A percentile compares a stretch with the other conserved stretches of the same genome.
Conservation (phyloP, 768 basidiomycete species). For the Mycena filopes region DNA sequence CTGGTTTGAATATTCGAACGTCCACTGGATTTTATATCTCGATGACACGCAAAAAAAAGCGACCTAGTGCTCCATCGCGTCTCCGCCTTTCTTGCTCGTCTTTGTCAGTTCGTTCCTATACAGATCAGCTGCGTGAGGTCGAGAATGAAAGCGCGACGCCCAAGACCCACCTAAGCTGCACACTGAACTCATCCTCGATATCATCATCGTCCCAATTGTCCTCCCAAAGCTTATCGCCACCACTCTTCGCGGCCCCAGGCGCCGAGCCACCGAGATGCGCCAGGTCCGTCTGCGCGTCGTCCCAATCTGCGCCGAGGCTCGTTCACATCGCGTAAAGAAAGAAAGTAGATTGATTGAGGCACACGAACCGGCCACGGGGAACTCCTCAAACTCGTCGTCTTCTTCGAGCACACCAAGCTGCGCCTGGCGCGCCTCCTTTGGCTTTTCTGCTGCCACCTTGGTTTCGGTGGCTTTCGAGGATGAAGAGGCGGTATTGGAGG, state of each 20-base stretch:
- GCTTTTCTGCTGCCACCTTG: slow-evolving; percentile 51
- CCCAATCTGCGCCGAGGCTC: slow-evolving; percentile 72
- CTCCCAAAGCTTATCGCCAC: slow-evolving; percentile 96
- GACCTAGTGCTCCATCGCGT: slow-evolving; percentile 65
- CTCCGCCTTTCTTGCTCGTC: slow-evolving; percentile 56
- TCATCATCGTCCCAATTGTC: slow-evolving; percentile 99
- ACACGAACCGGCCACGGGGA: slow-evolving; percentile 79
- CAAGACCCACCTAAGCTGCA: slow-evolving; percentile 86
- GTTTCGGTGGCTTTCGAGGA: slow-evolving; percentile 58
- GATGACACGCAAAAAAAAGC: not conserved
- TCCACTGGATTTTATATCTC: not conserved
- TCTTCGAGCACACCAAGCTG: slow-evolving; percentile 94
- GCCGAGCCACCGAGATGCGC: slow-evolving; percentile 80
- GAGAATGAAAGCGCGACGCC: not conserved
- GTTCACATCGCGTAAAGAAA: not conserved
- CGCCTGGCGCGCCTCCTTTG: slow-evolving; percentile 61
- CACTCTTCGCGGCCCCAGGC: slow-evolving; percentile 80
- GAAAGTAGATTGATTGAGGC: not conserved
- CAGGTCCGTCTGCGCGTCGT: slow-evolving; percentile 85
- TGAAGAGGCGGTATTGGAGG: slow-evolving; percentile 52
- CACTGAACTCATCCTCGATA: slow-evolving; percentile 96
- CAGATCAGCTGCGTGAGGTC: not conserved
- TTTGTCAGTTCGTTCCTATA: slow-evolving; percentile 76
- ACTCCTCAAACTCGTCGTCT: slow-evolving; percentile 98
- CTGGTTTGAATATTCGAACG: not conserved